Evolutionary conservation across 2,329 filamentous ascomycete species (phyloP).

Genomic region (Claviceps digitariae): DNA sequence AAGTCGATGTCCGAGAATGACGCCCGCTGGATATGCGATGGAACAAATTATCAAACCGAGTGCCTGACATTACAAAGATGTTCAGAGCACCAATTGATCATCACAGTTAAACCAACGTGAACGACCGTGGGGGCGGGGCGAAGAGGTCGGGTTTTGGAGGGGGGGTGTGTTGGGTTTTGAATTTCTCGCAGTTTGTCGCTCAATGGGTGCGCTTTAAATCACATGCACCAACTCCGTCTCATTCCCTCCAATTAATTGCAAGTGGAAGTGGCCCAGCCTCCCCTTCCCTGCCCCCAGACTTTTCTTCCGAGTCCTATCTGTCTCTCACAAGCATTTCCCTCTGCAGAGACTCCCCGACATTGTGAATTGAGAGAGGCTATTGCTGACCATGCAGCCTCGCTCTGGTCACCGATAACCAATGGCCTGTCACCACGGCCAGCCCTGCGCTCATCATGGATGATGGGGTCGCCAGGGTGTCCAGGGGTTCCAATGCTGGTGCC

Average conservation of each 20-base stretch:
- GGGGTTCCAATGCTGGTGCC: not conserved
- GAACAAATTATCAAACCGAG: not conserved
- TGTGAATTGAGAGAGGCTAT: not conserved
- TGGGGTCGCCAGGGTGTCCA: conserved; percentile 1
- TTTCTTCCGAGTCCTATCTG: not conserved
- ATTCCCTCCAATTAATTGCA: not conserved
- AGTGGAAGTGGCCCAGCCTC: not conserved
- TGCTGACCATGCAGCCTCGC: not conserved
- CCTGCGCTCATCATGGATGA: not conserved
- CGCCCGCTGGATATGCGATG: not conserved
- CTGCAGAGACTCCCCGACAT: not conserved
- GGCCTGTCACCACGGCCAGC: conserved; percentile 1
- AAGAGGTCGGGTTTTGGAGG: too few species aligned
- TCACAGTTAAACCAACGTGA: not conserved
- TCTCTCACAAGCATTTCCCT: not conserved
- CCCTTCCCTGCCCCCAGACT: not conserved
- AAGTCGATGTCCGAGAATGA: not conserved
- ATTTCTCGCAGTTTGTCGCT: too few species aligned
- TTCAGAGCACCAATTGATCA: not conserved
- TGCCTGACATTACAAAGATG: not conserved
- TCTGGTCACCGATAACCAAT: not conserved
- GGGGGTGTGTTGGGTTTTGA: too few species aligned
- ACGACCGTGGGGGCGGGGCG: not conserved
- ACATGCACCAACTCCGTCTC: not conserved
- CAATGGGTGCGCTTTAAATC: too few species aligned